Conservation (phyloP, 345 rosid genomes). For the Citrus inodora region DNA sequence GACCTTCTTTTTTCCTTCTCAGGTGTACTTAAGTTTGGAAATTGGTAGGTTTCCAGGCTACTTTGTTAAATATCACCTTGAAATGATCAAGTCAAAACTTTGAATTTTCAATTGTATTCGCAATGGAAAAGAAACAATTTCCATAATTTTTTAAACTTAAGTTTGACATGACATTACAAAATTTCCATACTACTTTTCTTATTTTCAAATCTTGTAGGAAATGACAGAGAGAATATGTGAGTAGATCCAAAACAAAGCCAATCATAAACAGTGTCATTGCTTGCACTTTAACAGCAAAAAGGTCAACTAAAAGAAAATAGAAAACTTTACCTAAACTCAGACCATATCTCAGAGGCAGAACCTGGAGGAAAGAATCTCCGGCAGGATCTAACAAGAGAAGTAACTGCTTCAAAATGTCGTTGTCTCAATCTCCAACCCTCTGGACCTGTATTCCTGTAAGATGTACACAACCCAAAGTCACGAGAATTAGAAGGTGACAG, state of each 20-base stretch:
- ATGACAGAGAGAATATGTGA: not conserved
- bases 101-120: not conserved
- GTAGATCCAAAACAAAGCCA: not conserved
- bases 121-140: not conserved
- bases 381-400: slow-evolving; percentile 85
- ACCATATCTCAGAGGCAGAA: slow-evolving; percentile 93
- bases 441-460: slow-evolving; percentile 84
- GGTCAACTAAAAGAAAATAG: not conserved
- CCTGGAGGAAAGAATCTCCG: slow-evolving; percentile 83
- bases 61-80: not conserved
- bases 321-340: slow-evolving; percentile 64
- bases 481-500: not conserved
- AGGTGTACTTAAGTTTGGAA: not conserved
- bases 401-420: slow-evolving; percentile 78
- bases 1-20: slow-evolving; percentile 1
- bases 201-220: not conserved
- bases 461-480: slow-evolving; percentile 3
- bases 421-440: slow-evolving; percentile 98
- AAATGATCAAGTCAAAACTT: not conserved
- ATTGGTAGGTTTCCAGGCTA: not conserved
- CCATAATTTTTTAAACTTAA: not conserved
- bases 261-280: not conserved
- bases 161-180: not conserved
- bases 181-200: not conserved
- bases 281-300: not conserved